Conservation (phyloP, 768 basidiomycete genomes). For the Lactarius sp. region DNA sequence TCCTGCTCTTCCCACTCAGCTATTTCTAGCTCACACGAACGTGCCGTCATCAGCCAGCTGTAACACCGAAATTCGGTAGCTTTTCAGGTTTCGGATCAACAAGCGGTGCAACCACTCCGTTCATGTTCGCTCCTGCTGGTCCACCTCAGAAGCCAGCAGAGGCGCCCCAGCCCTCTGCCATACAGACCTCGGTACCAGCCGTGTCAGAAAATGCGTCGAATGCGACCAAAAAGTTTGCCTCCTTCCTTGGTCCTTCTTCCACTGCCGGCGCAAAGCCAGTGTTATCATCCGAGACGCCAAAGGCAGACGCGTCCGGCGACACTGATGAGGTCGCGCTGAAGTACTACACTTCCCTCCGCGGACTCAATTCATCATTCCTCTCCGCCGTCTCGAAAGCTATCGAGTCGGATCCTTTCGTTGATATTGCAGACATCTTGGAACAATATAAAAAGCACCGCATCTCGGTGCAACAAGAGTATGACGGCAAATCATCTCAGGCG, state of each 20-base stretch:
- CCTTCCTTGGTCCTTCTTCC: conserved; percentile 24
- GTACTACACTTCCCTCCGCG: conserved; percentile 68
- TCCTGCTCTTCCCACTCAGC: conserved; percentile 20
- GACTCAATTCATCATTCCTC: conserved; percentile 64
- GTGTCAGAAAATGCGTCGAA: conserved; percentile 26
- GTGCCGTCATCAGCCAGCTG: neutral
- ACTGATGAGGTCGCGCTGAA: conserved; percentile 36
- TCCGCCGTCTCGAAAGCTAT: conserved; percentile 53
- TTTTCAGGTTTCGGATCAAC: conserved; percentile 50
- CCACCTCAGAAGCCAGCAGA: conserved; percentile 27
- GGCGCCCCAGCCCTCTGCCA: conserved; percentile 12
- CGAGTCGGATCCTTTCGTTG: conserved; percentile 65
- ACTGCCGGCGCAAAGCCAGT: conserved; percentile 10
- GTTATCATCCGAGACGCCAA: conserved; percentile 18
- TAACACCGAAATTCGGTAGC: conserved; percentile 44
- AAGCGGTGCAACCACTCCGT: conserved; percentile 32
- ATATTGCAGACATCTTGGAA: conserved; percentile 51
- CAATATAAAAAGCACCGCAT: conserved; percentile 55
- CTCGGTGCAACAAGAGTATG: conserved; percentile 52
- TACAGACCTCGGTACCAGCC: conserved; percentile 7
- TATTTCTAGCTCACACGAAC: conserved; percentile 16
- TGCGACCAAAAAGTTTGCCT: conserved; percentile 23
- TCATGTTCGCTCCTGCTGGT: conserved; percentile 37
- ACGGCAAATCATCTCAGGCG: conserved; percentile 31
- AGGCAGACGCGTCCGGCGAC: conserved; percentile 16